Evolutionary conservation across 208 protist genomes (phyloP).

Genomic region (Eutreptiella sp.): DNA sequence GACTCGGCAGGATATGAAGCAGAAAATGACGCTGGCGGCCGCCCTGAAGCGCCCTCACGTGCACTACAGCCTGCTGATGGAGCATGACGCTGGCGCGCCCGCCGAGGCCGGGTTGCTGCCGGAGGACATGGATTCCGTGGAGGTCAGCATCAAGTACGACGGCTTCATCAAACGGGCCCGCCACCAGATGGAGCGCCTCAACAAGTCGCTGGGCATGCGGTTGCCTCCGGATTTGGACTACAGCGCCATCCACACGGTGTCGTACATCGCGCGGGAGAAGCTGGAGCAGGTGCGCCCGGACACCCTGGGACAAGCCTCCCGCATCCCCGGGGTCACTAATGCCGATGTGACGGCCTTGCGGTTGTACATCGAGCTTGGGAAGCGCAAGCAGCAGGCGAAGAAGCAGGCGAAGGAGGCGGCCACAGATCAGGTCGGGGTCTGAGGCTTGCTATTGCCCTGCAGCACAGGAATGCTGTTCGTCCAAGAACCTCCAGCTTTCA

Average conservation of each 20-base stretch:
- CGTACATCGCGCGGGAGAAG: constrained; percentile 41
- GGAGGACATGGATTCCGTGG: not conserved
- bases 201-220: constrained; percentile 12
- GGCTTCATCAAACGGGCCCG: constrained; percentile 26
- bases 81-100: constrained; percentile 1
- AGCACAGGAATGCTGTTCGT: too few relatives aligned
- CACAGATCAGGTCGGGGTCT: too few relatives aligned
- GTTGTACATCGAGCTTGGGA: not conserved
- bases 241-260: constrained; percentile 24
- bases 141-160: constrained; percentile 24
- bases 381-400: too few relatives aligned
- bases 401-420: too few relatives aligned
- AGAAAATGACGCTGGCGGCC: not conserved
- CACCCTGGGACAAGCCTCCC: constrained; percentile 31
- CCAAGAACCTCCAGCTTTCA: too few relatives aligned
- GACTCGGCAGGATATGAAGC: not conserved
- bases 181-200: constrained; percentile 33
- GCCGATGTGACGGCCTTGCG: constrained; percentile 1
- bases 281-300: constrained; percentile 25
- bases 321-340: constrained; percentile 38
- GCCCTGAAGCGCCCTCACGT: not conserved
- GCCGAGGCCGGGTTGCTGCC: not conserved
- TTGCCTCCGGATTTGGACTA: constrained; percentile 38
- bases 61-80: too few relatives aligned
- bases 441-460: too few relatives aligned